Conservation (phyloP, 2,329 filamentous ascomycete species). For the Geosmithia morbida region DNA sequence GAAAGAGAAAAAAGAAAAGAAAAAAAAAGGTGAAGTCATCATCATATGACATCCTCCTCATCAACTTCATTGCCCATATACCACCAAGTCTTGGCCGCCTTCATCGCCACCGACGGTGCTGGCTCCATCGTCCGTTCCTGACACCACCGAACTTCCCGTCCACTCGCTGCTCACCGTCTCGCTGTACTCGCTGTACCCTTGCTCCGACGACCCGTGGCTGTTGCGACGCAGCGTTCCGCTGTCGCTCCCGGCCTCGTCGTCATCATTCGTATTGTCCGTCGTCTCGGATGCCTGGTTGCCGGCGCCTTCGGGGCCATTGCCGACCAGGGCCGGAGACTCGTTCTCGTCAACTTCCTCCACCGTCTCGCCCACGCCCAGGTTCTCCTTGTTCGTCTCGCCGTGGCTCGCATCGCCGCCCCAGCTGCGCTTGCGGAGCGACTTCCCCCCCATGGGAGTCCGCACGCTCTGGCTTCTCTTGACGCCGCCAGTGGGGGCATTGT, state of each 20-base stretch:
- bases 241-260: conserved; percentile 4
- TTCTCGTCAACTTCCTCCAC: conserved; percentile 38
- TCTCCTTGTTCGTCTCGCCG: conserved; percentile 47
- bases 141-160: conserved; percentile 23
- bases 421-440: conserved; percentile 49
- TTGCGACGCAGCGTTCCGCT: conserved; percentile 31
- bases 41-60: too few relatives aligned
- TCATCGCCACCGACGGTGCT: conserved; percentile 3
- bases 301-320: conserved; percentile 8
- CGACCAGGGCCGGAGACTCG: conserved; percentile 10
- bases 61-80: conserved; percentile 13
- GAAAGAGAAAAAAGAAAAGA: too few relatives aligned
- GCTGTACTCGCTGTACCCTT: conserved; percentile 21
- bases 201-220: conserved; percentile 24
- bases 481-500: conserved; percentile 50
- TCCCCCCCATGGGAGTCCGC: conserved; percentile 36
- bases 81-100: conserved; percentile 15
- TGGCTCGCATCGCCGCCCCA: conserved; percentile 40
- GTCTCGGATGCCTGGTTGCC: conserved; percentile 4
- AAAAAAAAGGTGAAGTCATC: background rate
- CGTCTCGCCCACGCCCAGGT: conserved; percentile 44
- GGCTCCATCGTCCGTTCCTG: conserved; percentile 9
- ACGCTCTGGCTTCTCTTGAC: conserved; percentile 70
- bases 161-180: conserved; percentile 32
- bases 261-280: background rate